A percentile compares a stretch with the other conserved stretches of the same genome.
phyloP scores from a whole-genome alignment of 2,329 filamentous ascomycete species.

The Sporothrix variecibatus region DNA sequence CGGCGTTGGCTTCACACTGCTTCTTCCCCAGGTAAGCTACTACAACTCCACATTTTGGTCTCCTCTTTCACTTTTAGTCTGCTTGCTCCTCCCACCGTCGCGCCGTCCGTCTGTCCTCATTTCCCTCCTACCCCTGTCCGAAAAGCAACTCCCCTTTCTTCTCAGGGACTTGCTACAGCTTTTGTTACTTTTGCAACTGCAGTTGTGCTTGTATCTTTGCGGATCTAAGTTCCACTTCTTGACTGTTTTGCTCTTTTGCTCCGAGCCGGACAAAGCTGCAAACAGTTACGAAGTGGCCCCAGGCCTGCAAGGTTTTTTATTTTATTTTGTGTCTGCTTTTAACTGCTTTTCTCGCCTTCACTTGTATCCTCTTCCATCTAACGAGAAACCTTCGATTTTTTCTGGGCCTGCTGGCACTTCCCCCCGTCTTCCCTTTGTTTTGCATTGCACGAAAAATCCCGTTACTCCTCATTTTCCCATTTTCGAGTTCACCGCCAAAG shows the following conservation, averaged over 20 bases:
- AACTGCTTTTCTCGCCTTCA: not conserved
- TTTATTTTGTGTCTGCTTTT: not conserved
- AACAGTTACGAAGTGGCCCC: not conserved
- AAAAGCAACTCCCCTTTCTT: constrained; percentile 5
- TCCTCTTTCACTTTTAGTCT: constrained; percentile 17
- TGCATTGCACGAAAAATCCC: not conserved
- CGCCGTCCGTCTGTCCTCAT: constrained; percentile 9
- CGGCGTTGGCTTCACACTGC: not conserved
- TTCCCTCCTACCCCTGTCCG: constrained; percentile 18
- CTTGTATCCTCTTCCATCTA: not conserved
- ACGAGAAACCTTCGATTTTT: not conserved
- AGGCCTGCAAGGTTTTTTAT: not conserved
- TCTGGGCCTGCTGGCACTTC: not conserved
- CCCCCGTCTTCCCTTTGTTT: not conserved
- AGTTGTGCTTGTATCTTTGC: not conserved
- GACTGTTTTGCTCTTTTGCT: not conserved
- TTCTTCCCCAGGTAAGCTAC: constrained; percentile 24
- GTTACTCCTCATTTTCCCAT: not conserved
- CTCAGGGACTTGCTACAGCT: not conserved
- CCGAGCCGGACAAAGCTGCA: not conserved
- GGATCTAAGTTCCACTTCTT: not conserved
- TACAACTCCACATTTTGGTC: constrained; percentile 20
- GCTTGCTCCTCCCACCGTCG: not conserved
- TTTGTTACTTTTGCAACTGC: not conserved
- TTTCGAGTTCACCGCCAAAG: constrained; percentile 27